Conservation (phyloP, 192 early-diverging fungal species). For the Coemansia sp. region DNA sequence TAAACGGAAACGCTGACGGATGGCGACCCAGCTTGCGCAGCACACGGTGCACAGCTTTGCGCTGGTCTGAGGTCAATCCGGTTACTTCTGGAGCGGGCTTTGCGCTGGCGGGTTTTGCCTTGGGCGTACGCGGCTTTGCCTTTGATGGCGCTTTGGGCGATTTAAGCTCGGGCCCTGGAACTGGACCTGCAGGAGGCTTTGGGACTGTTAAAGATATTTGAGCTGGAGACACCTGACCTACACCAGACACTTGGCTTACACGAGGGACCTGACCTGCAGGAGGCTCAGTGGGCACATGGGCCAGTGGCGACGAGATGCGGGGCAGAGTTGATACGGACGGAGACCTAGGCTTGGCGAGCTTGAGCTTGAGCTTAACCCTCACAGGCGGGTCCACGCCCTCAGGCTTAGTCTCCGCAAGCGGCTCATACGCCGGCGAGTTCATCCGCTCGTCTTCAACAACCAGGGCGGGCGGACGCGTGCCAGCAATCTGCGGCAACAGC, state of each 20-base stretch:
- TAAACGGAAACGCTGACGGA: conserved; percentile 59
- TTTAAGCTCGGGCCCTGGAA: background rate
- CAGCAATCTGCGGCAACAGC: conserved; percentile 26
- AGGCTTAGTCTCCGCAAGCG: background rate
- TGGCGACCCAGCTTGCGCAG: conserved; percentile 55
- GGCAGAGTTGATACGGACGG: conserved; percentile 21
- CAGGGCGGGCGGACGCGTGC: conserved; percentile 37
- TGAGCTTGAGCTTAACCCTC: conserved; percentile 49
- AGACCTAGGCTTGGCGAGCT: conserved; percentile 4
- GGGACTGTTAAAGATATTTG: background rate
- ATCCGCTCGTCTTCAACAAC: conserved; percentile 15
- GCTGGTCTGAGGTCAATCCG: conserved; percentile 8
- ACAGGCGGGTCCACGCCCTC: conserved; percentile 20
- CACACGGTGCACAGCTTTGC: conserved; percentile 32
- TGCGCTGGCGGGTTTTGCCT: background rate
- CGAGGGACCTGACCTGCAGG: background rate
- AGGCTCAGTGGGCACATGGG: conserved; percentile 4
- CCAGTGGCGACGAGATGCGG: conserved; percentile 34
- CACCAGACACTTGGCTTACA: background rate
- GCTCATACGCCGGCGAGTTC: conserved; percentile 26
- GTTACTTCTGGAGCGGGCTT: background rate
- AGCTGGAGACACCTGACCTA: background rate
- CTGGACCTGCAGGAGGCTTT: too few relatives aligned
- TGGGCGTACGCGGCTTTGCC: conserved; percentile 6
- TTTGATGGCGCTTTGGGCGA: background rate